A percentile compares a stretch with the other conserved stretches of the same genome.
phyloP scores from a whole-genome alignment of 208 protist species.

The Trypanosoma scelopori region DNA sequence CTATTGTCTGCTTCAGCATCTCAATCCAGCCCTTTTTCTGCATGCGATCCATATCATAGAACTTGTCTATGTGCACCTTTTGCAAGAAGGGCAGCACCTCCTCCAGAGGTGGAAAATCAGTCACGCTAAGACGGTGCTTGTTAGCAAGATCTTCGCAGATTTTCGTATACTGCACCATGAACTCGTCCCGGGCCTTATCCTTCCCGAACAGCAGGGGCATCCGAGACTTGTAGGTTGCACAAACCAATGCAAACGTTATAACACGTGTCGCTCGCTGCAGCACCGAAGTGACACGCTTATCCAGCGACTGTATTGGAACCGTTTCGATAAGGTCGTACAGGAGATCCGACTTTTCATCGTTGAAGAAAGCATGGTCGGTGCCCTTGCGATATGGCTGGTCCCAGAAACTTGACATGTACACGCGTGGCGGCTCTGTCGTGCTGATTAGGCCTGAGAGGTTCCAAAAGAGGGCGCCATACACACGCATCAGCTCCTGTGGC shows the following conservation, averaged over 20 bases:
- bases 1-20: constrained; percentile 47
- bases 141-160: constrained; percentile 49
- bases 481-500: constrained; percentile 95
- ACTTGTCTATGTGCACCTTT: constrained; percentile 34
- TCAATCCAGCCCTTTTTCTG: constrained; percentile 47
- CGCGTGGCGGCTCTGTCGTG: constrained; percentile 95
- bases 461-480: constrained; percentile 98
- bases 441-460: constrained; percentile 94
- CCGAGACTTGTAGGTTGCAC: constrained; percentile 47
- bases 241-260: constrained; percentile 85
- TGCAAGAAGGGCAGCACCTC: constrained; percentile 42
- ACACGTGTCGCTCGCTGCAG: constrained; percentile 75
- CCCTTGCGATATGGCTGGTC: constrained; percentile 77
- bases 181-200: constrained; percentile 62
- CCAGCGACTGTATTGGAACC: constrained; percentile 84
- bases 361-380: constrained; percentile 87
- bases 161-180: constrained; percentile 50
- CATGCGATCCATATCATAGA: constrained; percentile 59
- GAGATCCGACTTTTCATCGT: constrained; percentile 84
- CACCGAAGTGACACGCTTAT: constrained; percentile 91
- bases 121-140: constrained; percentile 50
- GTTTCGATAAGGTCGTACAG: constrained; percentile 80
- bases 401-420: constrained; percentile 98
- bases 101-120: constrained; percentile 46
- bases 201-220: constrained; percentile 89